Evolutionary conservation across 2,329 filamentous ascomycete genomes (phyloP).

Genomic region (Apiospora pterosperma): DNA sequence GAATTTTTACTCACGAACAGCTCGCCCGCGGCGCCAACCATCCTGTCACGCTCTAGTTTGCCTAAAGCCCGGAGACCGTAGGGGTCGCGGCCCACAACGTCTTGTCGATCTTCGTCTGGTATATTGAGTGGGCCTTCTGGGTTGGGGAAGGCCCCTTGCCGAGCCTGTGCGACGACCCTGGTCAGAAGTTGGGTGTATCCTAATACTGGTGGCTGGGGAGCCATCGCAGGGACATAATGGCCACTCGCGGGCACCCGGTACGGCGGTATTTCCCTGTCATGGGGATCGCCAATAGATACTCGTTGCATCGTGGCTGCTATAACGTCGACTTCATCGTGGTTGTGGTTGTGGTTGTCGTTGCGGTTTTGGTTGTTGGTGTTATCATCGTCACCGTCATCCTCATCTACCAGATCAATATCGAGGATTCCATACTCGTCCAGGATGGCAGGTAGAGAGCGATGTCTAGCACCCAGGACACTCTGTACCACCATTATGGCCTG

Average conservation of each 20-base stretch:
- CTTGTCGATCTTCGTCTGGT: neutral
- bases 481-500: neutral
- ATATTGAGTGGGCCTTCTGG: neutral
- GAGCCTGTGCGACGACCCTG: neutral
- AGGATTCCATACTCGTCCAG: neutral
- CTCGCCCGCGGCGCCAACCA: constrained; percentile 25
- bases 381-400: neutral
- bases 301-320: too few relatives aligned
- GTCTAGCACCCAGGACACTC: neutral
- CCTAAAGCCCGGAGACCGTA: neutral
- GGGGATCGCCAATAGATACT: too few relatives aligned
- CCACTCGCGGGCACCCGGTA: neutral
- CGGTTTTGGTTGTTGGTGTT: too few relatives aligned
- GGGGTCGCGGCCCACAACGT: neutral
- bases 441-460: neutral
- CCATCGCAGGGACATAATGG: neutral
- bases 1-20: constrained; percentile 17
- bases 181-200: neutral
- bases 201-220: neutral
- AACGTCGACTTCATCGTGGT: too few relatives aligned
- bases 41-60: constrained; percentile 20
- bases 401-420: neutral
- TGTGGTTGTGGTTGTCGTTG: too few relatives aligned
- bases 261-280: neutral
- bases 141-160: neutral